Evolutionary conservation across 352 stramenopile genomes (phyloP), one percentile per base, ranked within the genome.

Genomic region (Globisporangium acanthophoron): DNA sequence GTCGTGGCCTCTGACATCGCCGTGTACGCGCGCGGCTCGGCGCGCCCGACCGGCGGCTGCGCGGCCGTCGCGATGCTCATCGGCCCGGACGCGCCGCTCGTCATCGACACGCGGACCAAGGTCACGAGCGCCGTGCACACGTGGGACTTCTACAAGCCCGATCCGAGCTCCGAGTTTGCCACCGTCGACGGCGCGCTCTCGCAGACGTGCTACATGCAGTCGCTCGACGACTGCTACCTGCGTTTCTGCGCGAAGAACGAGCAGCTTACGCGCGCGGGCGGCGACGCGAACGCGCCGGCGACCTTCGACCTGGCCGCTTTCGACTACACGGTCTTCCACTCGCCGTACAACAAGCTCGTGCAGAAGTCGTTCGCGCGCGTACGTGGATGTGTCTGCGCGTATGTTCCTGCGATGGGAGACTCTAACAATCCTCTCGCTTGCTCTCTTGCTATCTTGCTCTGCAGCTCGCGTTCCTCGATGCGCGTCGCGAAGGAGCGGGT

Each of bases 111-210:
- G 54, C 70, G 72, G 39, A 89, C 94, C 31, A 87, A 96, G 50
- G 77, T 92, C 16, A 98, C 96, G 9, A 87, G 98, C 68, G 85
- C 96, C 11, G 76, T 76, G 13, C 84, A 99, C 68, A 85, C 97
- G 2, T 99, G 96, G 91, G 97, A 99, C 73, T 99, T 99, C 68
- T 99, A 97, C 79, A 99, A 99, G 74, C 96, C 97, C 13, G 68
- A 92, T 48, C 77, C 75, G 13, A 61, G 49, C 43, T 90, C 86
- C 43, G 96, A 99, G 73, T 99, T 98, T 85, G 94, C 97, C 24
- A 88, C 78, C 1, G 97, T 99, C 29, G 93, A 99, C 67, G 97
- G 97, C 52, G 77, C 80, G 40, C 73, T 97, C 51, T 98, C 90
- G 59, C 96, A 98, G 67, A 72, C 85, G 44, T 99, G 94, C 74